Conservation (phyloP, 768 basidiomycete species). For the Astraeus odoratus region DNA sequence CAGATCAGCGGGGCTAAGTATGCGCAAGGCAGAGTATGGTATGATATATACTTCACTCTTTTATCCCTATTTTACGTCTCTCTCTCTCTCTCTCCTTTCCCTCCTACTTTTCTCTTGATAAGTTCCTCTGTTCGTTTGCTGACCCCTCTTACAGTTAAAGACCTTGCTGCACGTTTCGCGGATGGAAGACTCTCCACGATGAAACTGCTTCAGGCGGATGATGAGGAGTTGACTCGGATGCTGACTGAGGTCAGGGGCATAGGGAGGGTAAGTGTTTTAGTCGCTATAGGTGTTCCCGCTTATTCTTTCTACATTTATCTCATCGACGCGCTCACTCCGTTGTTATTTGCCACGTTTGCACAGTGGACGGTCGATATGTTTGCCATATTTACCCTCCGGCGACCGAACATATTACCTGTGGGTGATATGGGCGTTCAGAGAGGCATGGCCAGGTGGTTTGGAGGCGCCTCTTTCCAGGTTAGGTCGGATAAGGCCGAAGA, state of each 20-base stretch:
- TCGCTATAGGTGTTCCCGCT: not conserved
- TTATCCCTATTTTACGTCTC: not conserved
- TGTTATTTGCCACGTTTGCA: not conserved
- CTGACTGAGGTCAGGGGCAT: slow-evolving; percentile 76
- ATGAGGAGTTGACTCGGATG: slow-evolving; percentile 71
- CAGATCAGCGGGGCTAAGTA: slow-evolving; percentile 70
- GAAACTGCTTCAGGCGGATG: slow-evolving; percentile 61
- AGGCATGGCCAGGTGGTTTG: slow-evolving; percentile 61
- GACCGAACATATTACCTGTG: slow-evolving; percentile 73
- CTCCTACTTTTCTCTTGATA: not conserved
- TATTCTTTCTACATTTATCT: too few species aligned
- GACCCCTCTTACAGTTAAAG: slow-evolving; percentile 47
- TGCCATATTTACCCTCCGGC: slow-evolving; percentile 77
- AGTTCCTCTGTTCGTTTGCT: not conserved
- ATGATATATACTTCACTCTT: slow-evolving; percentile 14
- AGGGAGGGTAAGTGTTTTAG: slow-evolving; percentile 50
- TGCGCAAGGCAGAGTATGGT: slow-evolving; percentile 90
- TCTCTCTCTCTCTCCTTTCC: not conserved
- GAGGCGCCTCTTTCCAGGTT: slow-evolving; percentile 8
- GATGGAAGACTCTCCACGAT: slow-evolving; percentile 73
- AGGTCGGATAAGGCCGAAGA: slow-evolving; percentile 10
- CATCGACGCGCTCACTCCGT: too few species aligned
- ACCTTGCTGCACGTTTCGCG: slow-evolving; percentile 72
- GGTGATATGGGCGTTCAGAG: slow-evolving; percentile 84
- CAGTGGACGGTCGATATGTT: slow-evolving; percentile 77